Base-by-base conservation (phyloP, 345 rosid genomes). In the Eucalyptus erythrocorys region DNA sequence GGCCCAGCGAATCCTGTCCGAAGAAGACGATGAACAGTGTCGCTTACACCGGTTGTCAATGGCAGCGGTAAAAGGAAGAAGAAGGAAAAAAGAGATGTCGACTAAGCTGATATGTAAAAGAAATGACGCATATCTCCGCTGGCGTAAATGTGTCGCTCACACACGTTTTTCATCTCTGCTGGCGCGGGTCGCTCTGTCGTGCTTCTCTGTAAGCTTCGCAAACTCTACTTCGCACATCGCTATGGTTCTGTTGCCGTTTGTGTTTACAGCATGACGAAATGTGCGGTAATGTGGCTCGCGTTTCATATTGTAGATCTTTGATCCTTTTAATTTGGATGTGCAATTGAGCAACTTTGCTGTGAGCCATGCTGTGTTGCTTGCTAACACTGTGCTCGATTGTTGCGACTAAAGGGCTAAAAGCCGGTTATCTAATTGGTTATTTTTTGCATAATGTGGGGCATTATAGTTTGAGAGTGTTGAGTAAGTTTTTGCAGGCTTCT, bases 101-200 rank as follows among this genome's bases (percentile, higher is more conserved):
- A 14, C 76, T 6, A 64, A 64, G 37, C 37, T 0, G 40, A n/a
- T 15, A 14, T 13, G 0, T 64, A n/a, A 14, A 64, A 64, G 32
- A 64, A 6, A 51, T 51, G 76, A n/a, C 21, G 17, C 76, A 64
- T 64, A n/a, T 55, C 59, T 8, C 59, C 59, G 59, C 27, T 59
- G 66, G 32, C 32, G 66, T 27, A 11, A 26, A 59, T 59, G 32
- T 59, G 66, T 59, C 66, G 66, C 66, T 59, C 30, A 27, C 94
- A 87, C 17, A 93, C 96, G 91, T 89, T 95, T 89, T 92, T 97
- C 86, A 91, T 96, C 90, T 97, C 99, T 71, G 98, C 99, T 76
- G 99, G 98, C 59, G 99, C 99, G 87, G 95, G 97, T 90, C 99
- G 96, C 90, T 96, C 99, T 53, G 97, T 96, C 34, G 99, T 98